phyloP scores from a whole-genome alignment of 148 eudicot genomes.

The Cornus suecica region DNA sequence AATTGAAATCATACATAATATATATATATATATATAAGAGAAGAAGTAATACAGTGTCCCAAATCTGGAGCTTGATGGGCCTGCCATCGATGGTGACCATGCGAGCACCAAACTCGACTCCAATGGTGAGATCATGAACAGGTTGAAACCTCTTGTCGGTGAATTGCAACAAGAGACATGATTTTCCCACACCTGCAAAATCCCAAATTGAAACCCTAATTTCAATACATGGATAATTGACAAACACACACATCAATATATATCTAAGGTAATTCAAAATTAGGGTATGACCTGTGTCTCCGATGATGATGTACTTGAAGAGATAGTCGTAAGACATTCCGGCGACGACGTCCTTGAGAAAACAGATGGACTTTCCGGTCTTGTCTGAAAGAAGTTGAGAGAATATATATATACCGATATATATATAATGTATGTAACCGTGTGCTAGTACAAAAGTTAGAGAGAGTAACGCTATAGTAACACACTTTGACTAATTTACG shows the following conservation, averaged over 20 bases:
- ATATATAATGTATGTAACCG: neutral
- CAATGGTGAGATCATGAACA: constrained; percentile 77
- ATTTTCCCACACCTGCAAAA: constrained; percentile 69
- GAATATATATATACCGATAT: no score
- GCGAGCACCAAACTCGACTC: constrained; percentile 81
- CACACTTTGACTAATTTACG: no score
- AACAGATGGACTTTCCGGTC: neutral
- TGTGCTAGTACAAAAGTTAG: neutral
- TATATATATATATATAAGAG: neutral
- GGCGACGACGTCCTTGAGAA: neutral
- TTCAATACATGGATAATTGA: neutral
- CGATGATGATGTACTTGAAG: constrained; percentile 79
- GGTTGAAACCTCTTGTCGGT: constrained; percentile 84
- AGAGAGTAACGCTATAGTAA: neutral
- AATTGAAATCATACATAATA: neutral
- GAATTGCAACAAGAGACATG: constrained; percentile 72
- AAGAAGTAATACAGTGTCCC: constrained; percentile 59
- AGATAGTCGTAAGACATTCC: constrained; percentile 73
- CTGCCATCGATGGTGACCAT: constrained; percentile 62
- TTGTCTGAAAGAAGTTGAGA: neutral
- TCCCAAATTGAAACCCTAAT: neutral
- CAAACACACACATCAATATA: neutral
- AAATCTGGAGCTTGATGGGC: constrained; percentile 74
- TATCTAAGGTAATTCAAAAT: neutral
- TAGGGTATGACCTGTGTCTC: constrained; percentile 55